Conservation (phyloP, 1,139 yeast species). For the Pichia sp. region DNA sequence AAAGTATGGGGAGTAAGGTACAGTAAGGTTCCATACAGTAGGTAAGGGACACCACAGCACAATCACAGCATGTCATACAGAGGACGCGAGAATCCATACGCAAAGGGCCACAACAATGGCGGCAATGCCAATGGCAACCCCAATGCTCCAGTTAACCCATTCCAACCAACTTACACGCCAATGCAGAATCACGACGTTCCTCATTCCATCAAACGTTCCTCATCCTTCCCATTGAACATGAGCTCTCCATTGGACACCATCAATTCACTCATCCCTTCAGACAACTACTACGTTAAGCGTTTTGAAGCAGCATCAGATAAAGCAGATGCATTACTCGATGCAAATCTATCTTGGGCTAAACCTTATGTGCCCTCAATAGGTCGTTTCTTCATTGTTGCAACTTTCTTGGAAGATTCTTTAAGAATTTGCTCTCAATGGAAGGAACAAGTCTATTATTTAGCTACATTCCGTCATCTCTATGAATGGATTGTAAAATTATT, state of each 20-base stretch:
- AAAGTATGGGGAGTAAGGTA: too few relatives aligned
- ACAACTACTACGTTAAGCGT: slow-evolving; percentile 30
- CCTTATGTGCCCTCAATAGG: slow-evolving; percentile 85
- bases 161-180: too few relatives aligned
- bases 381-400: slow-evolving; percentile 85
- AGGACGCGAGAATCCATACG: too few relatives aligned
- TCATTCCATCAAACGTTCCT: slow-evolving; percentile 6
- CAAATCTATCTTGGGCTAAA: slow-evolving; percentile 42
- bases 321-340: slow-evolving; percentile 42
- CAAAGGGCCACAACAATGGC: too few relatives aligned
- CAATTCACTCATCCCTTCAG: slow-evolving; percentile 24
- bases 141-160: too few relatives aligned
- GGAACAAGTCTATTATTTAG: slow-evolving; percentile 81
- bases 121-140: too few relatives aligned
- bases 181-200: slow-evolving; percentile 4
- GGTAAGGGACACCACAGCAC: too few relatives aligned
- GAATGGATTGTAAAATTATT: slow-evolving; percentile 69
- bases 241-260: slow-evolving; percentile 21
- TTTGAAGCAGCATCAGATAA: slow-evolving; percentile 42
- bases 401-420: slow-evolving; percentile 85
- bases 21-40: too few relatives aligned
- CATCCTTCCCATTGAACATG: too few relatives aligned
- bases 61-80: too few relatives aligned
- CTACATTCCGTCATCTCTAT: slow-evolving; percentile 76
- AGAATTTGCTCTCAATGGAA: slow-evolving; percentile 86